Evolutionary conservation across 1,139 yeast genomes (phyloP).

Genomic region (Candida gigantensis): DNA sequence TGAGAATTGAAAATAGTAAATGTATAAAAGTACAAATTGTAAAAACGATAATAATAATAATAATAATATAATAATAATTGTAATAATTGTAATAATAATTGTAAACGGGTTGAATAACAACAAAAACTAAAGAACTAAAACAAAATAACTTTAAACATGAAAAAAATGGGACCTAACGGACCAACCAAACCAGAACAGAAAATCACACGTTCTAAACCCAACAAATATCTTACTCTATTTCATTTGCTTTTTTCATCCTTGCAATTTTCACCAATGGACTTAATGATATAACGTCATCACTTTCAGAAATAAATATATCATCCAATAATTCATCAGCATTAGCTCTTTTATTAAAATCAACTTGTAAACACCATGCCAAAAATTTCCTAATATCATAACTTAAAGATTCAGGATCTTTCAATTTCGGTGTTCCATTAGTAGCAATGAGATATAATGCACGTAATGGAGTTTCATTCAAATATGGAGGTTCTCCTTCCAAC

Average conservation of each 20-base stretch:
- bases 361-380: slow-evolving; percentile 78
- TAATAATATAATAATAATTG: too few relatives aligned
- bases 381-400: slow-evolving; percentile 68
- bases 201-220: too few relatives aligned
- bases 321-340: slow-evolving; percentile 72
- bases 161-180: too few relatives aligned
- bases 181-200: too few relatives aligned
- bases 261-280: slow-evolving; percentile 91
- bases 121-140: too few relatives aligned
- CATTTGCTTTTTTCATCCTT: slow-evolving; percentile 69
- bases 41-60: too few relatives aligned
- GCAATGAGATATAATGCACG: slow-evolving; percentile 90
- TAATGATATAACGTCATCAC: slow-evolving; percentile 72
- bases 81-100: too few relatives aligned
- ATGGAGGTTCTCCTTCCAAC: slow-evolving; percentile 99
- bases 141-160: too few relatives aligned
- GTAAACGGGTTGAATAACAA: too few relatives aligned
- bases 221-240: slow-evolving; percentile 17
- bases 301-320: slow-evolving; percentile 70
- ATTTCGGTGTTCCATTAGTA: slow-evolving; percentile 91
- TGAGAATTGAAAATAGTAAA: too few relatives aligned
- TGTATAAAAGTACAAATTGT: too few relatives aligned
- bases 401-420: slow-evolving; percentile 85
- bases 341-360: slow-evolving; percentile 81
- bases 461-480: slow-evolving; percentile 90